These are phyloP conservation scores for Globisporangium rhizosaccharum DNA, from an alignment of 352 stramenopile genomes.

Conservation along the genomic window DNA sequence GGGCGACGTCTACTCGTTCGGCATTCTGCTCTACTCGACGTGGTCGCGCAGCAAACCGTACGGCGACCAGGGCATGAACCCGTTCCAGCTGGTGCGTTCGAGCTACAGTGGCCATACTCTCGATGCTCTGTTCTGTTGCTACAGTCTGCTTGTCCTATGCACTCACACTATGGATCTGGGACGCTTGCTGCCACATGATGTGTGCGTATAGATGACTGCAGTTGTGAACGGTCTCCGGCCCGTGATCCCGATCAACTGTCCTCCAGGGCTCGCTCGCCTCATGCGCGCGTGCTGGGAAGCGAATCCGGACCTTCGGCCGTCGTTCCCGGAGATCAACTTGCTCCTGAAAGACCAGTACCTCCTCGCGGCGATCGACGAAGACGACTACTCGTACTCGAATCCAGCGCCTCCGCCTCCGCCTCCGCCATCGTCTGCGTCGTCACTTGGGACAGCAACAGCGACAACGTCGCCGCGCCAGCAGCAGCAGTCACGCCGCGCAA, in stretches of 20 bases:
- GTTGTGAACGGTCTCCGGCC: constrained; percentile 81
- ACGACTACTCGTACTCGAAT: constrained; percentile 47
- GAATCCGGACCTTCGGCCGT: constrained; percentile 58
- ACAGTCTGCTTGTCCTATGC: background rate
- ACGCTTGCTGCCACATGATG: background rate
- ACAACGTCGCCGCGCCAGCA: background rate
- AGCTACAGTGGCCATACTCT: no score
- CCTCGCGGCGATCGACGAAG: constrained; percentile 45
- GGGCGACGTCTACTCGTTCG: constrained; percentile 84
- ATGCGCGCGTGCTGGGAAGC: constrained; percentile 84
- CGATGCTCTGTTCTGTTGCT: background rate
- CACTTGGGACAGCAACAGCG: constrained; percentile 17
- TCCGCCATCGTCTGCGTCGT: constrained; percentile 32
- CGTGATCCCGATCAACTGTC: constrained; percentile 81
- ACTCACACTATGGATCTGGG: background rate
- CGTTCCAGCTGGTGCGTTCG: constrained; percentile 76
- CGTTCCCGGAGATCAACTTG: constrained; percentile 77
- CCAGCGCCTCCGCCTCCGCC: constrained; percentile 20
- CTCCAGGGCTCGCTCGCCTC: constrained; percentile 62
- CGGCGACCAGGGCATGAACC: constrained; percentile 87
- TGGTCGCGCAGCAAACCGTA: constrained; percentile 87
- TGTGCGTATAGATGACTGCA: constrained; percentile 62
- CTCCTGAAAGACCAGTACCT: constrained; percentile 74
- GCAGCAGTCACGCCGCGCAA: constrained; percentile 16
- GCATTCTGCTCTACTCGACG: constrained; percentile 82